Evolutionary conservation across 2,329 filamentous ascomycete species (phyloP), one percentile per base, ranked within the genome.

Genomic region (Bertia moriformis): DNA sequence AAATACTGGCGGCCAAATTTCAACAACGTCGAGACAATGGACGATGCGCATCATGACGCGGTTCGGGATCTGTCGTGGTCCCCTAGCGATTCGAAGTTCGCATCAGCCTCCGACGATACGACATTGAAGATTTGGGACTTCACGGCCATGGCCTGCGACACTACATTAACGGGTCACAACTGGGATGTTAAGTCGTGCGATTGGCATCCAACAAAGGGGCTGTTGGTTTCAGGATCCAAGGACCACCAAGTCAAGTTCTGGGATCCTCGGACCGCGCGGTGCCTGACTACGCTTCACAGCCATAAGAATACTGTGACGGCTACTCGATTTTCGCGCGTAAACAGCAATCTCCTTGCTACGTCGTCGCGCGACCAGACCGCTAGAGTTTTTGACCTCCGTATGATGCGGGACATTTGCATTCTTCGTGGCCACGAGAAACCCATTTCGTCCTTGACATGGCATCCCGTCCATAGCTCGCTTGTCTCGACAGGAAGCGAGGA

Each of bases 1-100:
- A 82, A 81, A 57, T 82, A 82, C 52, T 80, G 76, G 69, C 73
- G 80, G 51, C 73, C 76, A 13, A 82, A 81, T 51, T 78, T 82
- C 60, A 81, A 82, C 60, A 79, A 80, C 50, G 74, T 81, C 46
- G 77, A 81, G 32, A 35, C 32, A 51, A 73, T 72, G 17, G 71
- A 81, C 24, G 72, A 78, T 53, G 77, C 75, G 4, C 77, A 82
- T 48, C 65, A 69, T 37, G 73, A 78, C 48, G 67, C 76, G 1
- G 71, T 82, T 37, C 61, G 77, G 44, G 77, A 78, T 46, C 58
- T 82, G 18, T 69, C 75, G 4, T 35, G 32, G 57, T 71, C 75
- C 5, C 77, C 77, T 0, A 79, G 73, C 37, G 77, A 82, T 52
- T 65, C 71, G 19, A 81, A 81, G 49, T 82, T 82, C 45, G 71